Conservation (phyloP, 1,284 basidiomycete species). For the Ustilago cynodontis region DNA sequence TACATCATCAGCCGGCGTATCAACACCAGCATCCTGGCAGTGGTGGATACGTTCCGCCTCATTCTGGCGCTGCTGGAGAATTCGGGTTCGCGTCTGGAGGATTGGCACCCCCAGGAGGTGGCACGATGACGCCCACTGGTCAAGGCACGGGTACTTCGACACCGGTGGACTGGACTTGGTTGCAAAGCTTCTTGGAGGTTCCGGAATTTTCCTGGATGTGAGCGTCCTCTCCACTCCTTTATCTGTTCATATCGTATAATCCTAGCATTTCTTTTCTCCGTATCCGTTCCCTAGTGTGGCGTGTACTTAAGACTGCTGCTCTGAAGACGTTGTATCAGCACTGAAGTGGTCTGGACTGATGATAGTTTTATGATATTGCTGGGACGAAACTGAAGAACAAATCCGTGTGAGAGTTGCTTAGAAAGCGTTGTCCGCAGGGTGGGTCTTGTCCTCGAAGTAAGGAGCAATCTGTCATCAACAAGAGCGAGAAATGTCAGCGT, state of each 20-base stretch:
- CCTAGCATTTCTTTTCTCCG: background rate
- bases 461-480: conserved; percentile 30
- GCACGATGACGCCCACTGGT: conserved; percentile 23
- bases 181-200: conserved; percentile 53
- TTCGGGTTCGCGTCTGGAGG: conserved; percentile 23
- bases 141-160: conserved; percentile 36
- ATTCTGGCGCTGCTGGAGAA: conserved; percentile 4
- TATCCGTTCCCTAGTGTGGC: background rate
- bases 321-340: background rate
- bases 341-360: background rate
- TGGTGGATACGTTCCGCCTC: conserved; percentile 1
- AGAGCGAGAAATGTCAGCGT: background rate
- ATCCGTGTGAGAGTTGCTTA: conserved; percentile 14
- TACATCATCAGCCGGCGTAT: conserved; percentile 17
- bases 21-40: conserved; percentile 13
- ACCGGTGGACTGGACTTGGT: conserved; percentile 52
- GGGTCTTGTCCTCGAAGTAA: conserved; percentile 58
- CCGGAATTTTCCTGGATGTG: conserved; percentile 55
- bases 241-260: background rate
- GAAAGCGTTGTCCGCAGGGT: conserved; percentile 55
- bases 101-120: conserved; percentile 3
- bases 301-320: background rate
- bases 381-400: conserved; percentile 1
- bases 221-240: background rate
- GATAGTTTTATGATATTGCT: conserved; percentile 9